Conservation (phyloP, 345 rosid genomes). For the Euclidium syriacum region DNA sequence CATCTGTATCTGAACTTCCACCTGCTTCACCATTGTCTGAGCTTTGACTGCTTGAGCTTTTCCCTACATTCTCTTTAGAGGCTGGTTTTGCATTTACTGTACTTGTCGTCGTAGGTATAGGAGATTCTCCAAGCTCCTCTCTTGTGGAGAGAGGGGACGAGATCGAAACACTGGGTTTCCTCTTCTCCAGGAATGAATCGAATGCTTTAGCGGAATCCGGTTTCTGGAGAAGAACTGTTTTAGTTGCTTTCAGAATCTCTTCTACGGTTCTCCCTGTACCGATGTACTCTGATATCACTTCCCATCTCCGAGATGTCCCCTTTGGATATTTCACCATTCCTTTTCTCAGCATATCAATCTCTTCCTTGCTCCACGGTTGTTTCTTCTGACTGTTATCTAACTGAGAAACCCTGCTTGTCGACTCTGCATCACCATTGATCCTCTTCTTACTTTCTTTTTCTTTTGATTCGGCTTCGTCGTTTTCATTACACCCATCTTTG, state of each 20-base stretch:
- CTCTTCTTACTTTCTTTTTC: conserved; percentile 46
- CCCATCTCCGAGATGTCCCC: conserved; percentile 98
- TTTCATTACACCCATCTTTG: conserved; percentile 43
- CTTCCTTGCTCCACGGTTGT: conserved; percentile 85
- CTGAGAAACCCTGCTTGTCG: conserved; percentile 29
- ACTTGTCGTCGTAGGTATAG: conserved; percentile 18
- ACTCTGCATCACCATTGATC: conserved; percentile 35
- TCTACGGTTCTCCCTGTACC: conserved; percentile 94
- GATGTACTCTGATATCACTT: conserved; percentile 87
- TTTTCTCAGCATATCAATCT: conserved; percentile 88
- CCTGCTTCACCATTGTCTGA: conserved; percentile 40
- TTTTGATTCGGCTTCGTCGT: conserved; percentile 31
- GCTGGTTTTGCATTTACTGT: conserved; percentile 11
- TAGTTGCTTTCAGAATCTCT: conserved; percentile 91
- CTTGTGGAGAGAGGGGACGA: conserved; percentile 86
- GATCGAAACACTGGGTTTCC: conserved; percentile 72
- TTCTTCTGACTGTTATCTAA: conserved; percentile 46
- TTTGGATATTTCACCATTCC: conserved; percentile 86
- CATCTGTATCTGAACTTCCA: conserved; percentile 65
- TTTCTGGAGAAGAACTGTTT: conserved; percentile 93
- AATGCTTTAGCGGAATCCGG: conserved; percentile 89
- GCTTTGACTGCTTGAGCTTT: conserved; percentile 32
- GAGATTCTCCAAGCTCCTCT: conserved; percentile 51
- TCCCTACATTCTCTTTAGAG: conserved; percentile 33
- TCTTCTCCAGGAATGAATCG: conserved; percentile 92